A percentile compares a stretch with the other conserved stretches of the same genome.
phyloP scores from a whole-genome alignment of 768 basidiomycete species.

The Serendipita sp. region DNA sequence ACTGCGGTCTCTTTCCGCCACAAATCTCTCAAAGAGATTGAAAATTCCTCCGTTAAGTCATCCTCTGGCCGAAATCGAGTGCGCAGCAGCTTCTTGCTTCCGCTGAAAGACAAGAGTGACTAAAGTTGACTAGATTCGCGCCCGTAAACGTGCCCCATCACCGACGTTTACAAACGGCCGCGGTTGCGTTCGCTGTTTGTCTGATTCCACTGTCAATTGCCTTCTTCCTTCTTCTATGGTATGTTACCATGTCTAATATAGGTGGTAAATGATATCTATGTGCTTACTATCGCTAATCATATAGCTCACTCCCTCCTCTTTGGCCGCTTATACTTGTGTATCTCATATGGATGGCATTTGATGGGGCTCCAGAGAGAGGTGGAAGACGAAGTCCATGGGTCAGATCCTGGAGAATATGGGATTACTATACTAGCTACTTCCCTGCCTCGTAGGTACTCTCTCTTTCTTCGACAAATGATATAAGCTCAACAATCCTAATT shows the following conservation, averaged over 20 bases:
- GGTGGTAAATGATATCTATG: neutral
- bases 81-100: neutral
- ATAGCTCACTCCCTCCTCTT: conserved; percentile 69
- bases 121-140: conserved; percentile 37
- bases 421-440: conserved; percentile 83
- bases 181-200: conserved; percentile 79
- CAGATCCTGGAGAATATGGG: conserved; percentile 56
- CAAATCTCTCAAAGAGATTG: neutral
- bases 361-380: conserved; percentile 57
- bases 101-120: neutral
- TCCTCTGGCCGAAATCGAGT: conserved; percentile 8
- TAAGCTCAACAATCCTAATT: neutral
- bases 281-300: neutral
- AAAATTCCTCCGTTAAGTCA: neutral
- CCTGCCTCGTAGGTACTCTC: conserved; percentile 58
- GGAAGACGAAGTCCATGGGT: conserved; percentile 62
- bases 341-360: conserved; percentile 59
- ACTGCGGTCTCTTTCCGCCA: neutral
- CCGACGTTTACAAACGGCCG: conserved; percentile 74
- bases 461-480: neutral
- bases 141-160: conserved; percentile 75
- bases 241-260: conserved; percentile 20
- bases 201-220: conserved; percentile 50
- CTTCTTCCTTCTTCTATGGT: conserved; percentile 72
- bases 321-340: conserved; percentile 79